These are phyloP conservation scores for Stagonosporopsis chrysanthemi DNA, from an alignment of 2,329 filamentous ascomycete genomes.

Conservation along the genomic window DNA sequence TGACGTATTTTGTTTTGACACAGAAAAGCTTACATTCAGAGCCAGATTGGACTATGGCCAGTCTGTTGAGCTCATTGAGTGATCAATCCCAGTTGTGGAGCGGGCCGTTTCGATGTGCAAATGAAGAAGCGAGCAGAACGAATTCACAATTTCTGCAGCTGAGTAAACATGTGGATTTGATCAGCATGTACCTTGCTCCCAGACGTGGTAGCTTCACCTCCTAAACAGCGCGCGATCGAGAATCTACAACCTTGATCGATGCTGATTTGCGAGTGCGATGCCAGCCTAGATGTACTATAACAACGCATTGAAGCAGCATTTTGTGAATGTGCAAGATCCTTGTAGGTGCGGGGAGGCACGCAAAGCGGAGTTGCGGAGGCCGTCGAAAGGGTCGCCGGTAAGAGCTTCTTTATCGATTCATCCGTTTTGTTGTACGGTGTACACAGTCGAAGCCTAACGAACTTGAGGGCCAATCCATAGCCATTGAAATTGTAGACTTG, in stretches of 20 bases:
- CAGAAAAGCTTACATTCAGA: conserved; percentile 1
- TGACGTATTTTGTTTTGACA: conserved; percentile 3
- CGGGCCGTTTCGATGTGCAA: conserved; percentile 10
- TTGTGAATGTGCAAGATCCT: not conserved
- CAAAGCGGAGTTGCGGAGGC: not conserved
- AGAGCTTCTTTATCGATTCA: not conserved
- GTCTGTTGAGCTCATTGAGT: not conserved
- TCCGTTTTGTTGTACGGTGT: not conserved
- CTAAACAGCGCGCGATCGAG: not conserved
- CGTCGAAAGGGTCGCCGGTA: conserved; percentile 9
- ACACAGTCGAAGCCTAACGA: not conserved
- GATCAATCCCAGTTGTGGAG: conserved; percentile 3
- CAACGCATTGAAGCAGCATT: not conserved
- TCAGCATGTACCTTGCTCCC: conserved; percentile 2
- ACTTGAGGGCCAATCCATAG: not conserved
- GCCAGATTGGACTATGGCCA: conserved; percentile 5
- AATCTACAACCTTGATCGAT: conserved; percentile 1
- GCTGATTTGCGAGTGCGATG: conserved; percentile 1
- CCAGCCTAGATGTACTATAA: not conserved
- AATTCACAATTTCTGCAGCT: conserved; percentile 2
- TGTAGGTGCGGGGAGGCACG: conserved; percentile 9
- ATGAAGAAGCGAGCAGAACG: conserved; percentile 1
- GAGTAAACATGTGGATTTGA: conserved; percentile 7
- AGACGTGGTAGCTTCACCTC: not conserved
- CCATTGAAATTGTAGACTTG: not conserved